These are phyloP conservation scores for Aspergillus ochraceoroseus DNA, from an alignment of 2,329 filamentous ascomycete genomes.

Conservation along the genomic window DNA sequence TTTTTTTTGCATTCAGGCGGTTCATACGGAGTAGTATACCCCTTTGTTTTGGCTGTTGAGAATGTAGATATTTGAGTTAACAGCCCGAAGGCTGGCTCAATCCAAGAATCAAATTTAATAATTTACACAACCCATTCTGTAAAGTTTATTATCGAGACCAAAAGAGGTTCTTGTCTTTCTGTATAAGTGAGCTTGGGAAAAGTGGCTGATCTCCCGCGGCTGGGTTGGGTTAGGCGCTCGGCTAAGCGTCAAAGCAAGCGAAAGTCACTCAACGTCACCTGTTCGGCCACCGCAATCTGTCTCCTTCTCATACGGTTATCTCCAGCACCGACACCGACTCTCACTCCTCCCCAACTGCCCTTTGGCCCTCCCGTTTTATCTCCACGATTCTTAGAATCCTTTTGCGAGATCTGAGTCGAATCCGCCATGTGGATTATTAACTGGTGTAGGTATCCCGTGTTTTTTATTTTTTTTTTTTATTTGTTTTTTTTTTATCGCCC, in stretches of 20 bases:
- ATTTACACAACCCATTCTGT: too few species aligned
- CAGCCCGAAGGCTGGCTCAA: slow-evolving; percentile 8
- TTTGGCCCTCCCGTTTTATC: slow-evolving; percentile 12
- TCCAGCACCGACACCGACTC: slow-evolving; percentile 14
- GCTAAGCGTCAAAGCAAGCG: slow-evolving; percentile 19
- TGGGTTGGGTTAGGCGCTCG: slow-evolving; percentile 20
- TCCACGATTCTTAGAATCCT: slow-evolving; percentile 6
- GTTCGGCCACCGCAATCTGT: slow-evolving; percentile 23
- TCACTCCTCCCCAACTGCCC: slow-evolving; percentile 19
- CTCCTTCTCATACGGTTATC: slow-evolving; percentile 27
- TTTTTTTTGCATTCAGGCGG: slow-evolving; percentile 32
- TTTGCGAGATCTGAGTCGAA: slow-evolving; percentile 12
- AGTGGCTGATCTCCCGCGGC: slow-evolving; percentile 14
- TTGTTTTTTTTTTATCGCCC: background rate
- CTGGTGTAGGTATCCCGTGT: slow-evolving; percentile 66
- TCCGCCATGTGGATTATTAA: slow-evolving; percentile 81
- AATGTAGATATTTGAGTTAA: slow-evolving; percentile 13
- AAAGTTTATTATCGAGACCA: too few species aligned
- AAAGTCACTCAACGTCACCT: slow-evolving; percentile 25
- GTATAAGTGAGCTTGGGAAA: too few species aligned
- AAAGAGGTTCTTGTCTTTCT: too few species aligned
- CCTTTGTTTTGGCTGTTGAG: slow-evolving; percentile 26
- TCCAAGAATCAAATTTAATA: slow-evolving; percentile 8
- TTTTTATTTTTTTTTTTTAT: background rate
- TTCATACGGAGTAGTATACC: slow-evolving; percentile 30